phyloP scores from a whole-genome alignment of 2,329 filamentous ascomycete species.

The Diaporthe eres region DNA sequence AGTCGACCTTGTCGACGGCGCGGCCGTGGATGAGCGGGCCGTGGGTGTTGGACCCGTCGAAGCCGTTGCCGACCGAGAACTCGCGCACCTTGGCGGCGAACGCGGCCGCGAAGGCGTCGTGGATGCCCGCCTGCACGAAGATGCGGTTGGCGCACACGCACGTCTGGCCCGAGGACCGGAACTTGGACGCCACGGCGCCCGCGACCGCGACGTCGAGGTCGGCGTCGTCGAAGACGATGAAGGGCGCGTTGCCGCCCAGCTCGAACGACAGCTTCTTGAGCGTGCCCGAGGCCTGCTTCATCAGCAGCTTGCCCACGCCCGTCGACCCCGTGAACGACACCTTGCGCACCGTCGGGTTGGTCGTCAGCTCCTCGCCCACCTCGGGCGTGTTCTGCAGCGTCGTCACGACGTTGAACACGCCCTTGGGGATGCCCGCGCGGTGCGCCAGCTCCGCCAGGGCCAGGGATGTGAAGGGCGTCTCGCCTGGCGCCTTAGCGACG shows the following conservation, averaged over 20 bases:
- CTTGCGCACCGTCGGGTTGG: constrained; percentile 84
- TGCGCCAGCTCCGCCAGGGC: constrained; percentile 89
- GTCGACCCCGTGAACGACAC: constrained; percentile 94
- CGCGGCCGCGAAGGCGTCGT: constrained; percentile 79
- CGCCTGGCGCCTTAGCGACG: constrained; percentile 90
- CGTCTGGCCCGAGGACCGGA: constrained; percentile 94
- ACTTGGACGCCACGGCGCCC: constrained; percentile 89
- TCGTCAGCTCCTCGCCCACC: constrained; percentile 83
- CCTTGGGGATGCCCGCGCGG: constrained; percentile 89
- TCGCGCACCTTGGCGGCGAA: constrained; percentile 79
- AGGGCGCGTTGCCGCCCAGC: constrained; percentile 91
- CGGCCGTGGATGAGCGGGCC: constrained; percentile 89
- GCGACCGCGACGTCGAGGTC: constrained; percentile 87
- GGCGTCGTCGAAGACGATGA: constrained; percentile 96
- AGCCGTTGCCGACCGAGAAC: constrained; percentile 84
- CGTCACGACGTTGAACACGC: constrained; percentile 92
- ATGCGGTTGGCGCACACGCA: constrained; percentile 92
- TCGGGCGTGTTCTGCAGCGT: constrained; percentile 83
- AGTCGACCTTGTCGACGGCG: constrained; percentile 83
- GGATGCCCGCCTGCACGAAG: constrained; percentile 83
- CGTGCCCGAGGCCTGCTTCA: constrained; percentile 89
- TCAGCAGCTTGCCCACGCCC: constrained; percentile 79
- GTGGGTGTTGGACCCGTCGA: constrained; percentile 79
- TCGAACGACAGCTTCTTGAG: constrained; percentile 87
- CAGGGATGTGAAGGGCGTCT: constrained; percentile 92